Percentiles rank a stretch among this genome's conserved stretches.
Evolutionary conservation across 2,329 filamentous ascomycete species (phyloP).

Genomic region (Microsporum ferrugineum): DNA sequence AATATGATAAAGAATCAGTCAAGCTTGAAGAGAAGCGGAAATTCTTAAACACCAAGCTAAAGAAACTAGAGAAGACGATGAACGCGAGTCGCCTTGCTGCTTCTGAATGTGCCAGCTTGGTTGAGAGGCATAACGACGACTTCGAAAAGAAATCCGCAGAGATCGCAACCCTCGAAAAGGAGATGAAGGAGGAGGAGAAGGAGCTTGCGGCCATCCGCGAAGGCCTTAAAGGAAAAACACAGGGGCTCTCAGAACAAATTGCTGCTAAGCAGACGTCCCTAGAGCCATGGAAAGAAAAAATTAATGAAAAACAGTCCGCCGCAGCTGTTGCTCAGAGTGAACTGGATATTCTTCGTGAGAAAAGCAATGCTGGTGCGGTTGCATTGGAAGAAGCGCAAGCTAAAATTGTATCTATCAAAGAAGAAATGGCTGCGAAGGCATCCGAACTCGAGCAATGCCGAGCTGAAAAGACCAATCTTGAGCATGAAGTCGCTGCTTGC

Average conservation of each 20-base stretch:
- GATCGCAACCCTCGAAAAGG: conserved; percentile 62
- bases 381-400: conserved; percentile 71
- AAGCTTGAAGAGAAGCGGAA: conserved; percentile 98
- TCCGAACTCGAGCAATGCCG: conserved; percentile 66
- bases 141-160: conserved; percentile 66
- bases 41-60: conserved; percentile 78
- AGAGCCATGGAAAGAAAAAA: conserved; percentile 93
- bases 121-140: conserved; percentile 66
- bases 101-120: conserved; percentile 62
- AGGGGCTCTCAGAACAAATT: conserved; percentile 86
- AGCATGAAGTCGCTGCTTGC: conserved; percentile 62
- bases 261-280: conserved; percentile 82
- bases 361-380: conserved; percentile 73
- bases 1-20: conserved; percentile 90
- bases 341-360: conserved; percentile 79
- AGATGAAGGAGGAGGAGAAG: conserved; percentile 66
- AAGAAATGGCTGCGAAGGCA: conserved; percentile 58
- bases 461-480: conserved; percentile 56
- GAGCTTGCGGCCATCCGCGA: conserved; percentile 77
- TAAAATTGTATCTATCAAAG: conserved; percentile 64
- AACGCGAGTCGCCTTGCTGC: conserved; percentile 62
- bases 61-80: conserved; percentile 86
- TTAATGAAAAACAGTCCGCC: conserved; percentile 88
- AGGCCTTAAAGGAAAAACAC: conserved; percentile 85
- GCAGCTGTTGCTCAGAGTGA: conserved; percentile 94